These are phyloP conservation scores for Piloderma croceum DNA, from an alignment of 768 basidiomycete genomes.

Conservation along the genomic window DNA sequence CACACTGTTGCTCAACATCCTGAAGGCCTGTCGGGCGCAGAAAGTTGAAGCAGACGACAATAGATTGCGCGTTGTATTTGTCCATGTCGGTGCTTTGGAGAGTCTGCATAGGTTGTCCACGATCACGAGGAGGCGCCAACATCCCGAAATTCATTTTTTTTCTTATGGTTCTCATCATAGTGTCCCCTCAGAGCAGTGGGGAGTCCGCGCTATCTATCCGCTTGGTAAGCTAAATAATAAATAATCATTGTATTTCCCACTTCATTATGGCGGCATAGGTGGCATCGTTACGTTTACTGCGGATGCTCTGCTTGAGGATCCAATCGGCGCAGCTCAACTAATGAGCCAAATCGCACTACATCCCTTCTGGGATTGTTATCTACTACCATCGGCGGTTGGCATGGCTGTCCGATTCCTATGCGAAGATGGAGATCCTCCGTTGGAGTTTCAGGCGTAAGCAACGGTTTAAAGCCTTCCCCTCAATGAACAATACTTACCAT, in stretches of 20 bases:
- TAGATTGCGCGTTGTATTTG: constrained; percentile 49
- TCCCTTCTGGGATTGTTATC: constrained; percentile 63
- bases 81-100: constrained; percentile 54
- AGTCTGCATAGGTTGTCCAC: constrained; percentile 44
- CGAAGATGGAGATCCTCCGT: constrained; percentile 35
- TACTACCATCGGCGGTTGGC: constrained; percentile 61
- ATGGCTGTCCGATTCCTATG: constrained; percentile 40
- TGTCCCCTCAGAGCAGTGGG: constrained; percentile 49
- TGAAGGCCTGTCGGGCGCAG: constrained; percentile 40
- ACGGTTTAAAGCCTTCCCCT: too few relatives aligned
- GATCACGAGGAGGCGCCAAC: constrained; percentile 43
- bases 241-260: neutral
- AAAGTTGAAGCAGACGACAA: constrained; percentile 33
- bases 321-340: constrained; percentile 39
- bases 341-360: constrained; percentile 52
- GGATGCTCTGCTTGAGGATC: constrained; percentile 49
- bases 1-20: constrained; percentile 33
- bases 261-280: constrained; percentile 35
- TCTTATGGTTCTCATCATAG: constrained; percentile 61
- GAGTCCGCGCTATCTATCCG: constrained; percentile 60
- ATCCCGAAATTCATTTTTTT: constrained; percentile 51
- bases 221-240: constrained; percentile 45
- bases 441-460: too few relatives aligned
- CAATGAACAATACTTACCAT: too few relatives aligned
- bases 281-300: constrained; percentile 74